Evolutionary conservation across 2,329 filamentous ascomycete genomes (phyloP).

Genomic region (Scedosporium dehoogii): DNA sequence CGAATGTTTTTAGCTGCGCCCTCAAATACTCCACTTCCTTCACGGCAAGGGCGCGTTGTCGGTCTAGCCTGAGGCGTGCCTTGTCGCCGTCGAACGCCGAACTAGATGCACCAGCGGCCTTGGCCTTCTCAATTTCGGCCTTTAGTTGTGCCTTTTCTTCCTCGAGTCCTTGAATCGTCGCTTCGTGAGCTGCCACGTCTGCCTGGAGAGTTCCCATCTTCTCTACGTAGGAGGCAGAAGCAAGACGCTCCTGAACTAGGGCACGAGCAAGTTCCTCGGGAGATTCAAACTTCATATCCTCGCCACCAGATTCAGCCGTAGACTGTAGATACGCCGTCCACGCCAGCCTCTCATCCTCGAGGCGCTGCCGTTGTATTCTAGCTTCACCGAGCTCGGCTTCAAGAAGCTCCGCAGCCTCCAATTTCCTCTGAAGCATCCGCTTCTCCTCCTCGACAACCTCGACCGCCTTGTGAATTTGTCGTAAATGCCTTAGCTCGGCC

Average conservation of each 20-base stretch:
- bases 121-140: constrained; percentile 62
- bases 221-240: constrained; percentile 70
- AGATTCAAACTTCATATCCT: constrained; percentile 69
- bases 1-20: constrained; percentile 80
- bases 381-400: constrained; percentile 71
- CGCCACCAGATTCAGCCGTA: constrained; percentile 39
- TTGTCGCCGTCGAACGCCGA: constrained; percentile 45
- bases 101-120: constrained; percentile 32
- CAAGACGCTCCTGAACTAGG: constrained; percentile 71
- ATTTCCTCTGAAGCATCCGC: constrained; percentile 63
- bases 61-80: constrained; percentile 64
- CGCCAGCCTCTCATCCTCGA: constrained; percentile 78
- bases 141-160: constrained; percentile 55
- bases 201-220: constrained; percentile 69
- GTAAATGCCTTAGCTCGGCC: constrained; percentile 69
- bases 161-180: constrained; percentile 62
- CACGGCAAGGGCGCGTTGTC: constrained; percentile 73
- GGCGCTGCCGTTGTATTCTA: constrained; percentile 69
- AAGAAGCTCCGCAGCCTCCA: constrained; percentile 64
- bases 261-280: constrained; percentile 81
- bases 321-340: constrained; percentile 77
- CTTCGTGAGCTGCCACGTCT: constrained; percentile 67
- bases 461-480: constrained; percentile 75
- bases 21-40: constrained; percentile 94
- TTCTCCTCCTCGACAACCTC: constrained; percentile 96